These are phyloP conservation scores for Collybiopsis confluens DNA, from an alignment of 768 basidiomycete genomes.

Conservation along the genomic window DNA sequence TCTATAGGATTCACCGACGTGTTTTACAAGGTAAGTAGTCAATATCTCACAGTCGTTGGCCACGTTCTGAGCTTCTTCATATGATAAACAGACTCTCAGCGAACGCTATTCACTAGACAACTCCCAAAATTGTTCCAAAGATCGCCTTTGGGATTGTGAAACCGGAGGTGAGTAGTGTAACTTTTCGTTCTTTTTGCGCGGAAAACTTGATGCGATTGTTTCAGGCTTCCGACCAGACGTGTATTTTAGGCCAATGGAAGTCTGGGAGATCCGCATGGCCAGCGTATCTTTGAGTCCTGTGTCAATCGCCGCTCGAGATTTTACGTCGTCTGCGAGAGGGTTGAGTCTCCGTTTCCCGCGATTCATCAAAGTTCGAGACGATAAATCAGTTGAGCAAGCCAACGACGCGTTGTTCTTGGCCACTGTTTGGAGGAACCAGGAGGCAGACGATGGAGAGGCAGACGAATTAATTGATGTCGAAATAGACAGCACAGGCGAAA, in stretches of 20 bases:
- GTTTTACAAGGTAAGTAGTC: constrained; percentile 62
- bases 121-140: constrained; percentile 48
- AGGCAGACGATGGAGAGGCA: constrained; percentile 39
- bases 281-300: constrained; percentile 84
- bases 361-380: constrained; percentile 70
- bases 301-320: constrained; percentile 70
- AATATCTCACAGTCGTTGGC: neutral
- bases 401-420: constrained; percentile 70
- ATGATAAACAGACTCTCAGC: constrained; percentile 51
- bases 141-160: constrained; percentile 56
- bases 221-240: constrained; percentile 60
- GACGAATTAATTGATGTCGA: constrained; percentile 60
- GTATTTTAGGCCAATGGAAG: constrained; percentile 68
- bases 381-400: constrained; percentile 70
- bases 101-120: constrained; percentile 59
- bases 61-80: neutral
- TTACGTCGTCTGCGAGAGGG: constrained; percentile 52
- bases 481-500: constrained; percentile 21
- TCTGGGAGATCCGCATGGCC: constrained; percentile 79
- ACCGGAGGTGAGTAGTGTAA: constrained; percentile 48
- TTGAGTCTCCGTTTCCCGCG: constrained; percentile 86
- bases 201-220: constrained; percentile 3
- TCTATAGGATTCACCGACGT: constrained; percentile 69
- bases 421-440: constrained; percentile 64
- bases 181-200: constrained; percentile 1